Evolutionary conservation across 2,329 filamentous ascomycete species (phyloP).

Genomic region (Gaeumannomyces tritici): DNA sequence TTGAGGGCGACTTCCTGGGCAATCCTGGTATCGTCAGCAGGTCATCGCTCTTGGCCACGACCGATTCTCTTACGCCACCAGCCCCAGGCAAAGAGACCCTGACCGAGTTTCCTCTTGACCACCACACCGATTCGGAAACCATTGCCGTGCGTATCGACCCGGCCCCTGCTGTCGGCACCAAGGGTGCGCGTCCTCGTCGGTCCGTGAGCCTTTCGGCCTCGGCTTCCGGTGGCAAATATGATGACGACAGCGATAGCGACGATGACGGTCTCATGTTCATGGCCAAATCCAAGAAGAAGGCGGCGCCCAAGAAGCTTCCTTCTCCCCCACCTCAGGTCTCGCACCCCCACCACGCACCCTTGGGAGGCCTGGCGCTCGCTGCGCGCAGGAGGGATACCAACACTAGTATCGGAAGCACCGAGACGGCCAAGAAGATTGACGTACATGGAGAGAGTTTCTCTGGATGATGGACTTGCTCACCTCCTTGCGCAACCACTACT

Average conservation of each 20-base stretch:
- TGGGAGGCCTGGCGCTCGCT: slow-evolving; percentile 19
- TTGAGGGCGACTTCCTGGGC: slow-evolving; percentile 49
- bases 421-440: slow-evolving; percentile 50
- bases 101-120: slow-evolving; percentile 35
- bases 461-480: neutral
- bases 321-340: neutral
- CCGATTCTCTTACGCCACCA: slow-evolving; percentile 45
- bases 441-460: neutral
- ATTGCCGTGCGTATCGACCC: slow-evolving; percentile 17
- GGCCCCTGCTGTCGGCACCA: neutral
- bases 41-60: slow-evolving; percentile 37
- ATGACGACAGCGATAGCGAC: slow-evolving; percentile 43
- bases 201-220: neutral
- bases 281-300: slow-evolving; percentile 37
- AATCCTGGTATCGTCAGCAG: slow-evolving; percentile 35
- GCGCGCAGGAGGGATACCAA: slow-evolving; percentile 42
- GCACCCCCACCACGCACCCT: slow-evolving; percentile 12
- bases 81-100: slow-evolving; percentile 36
- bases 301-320: neutral
- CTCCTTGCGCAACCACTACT: neutral
- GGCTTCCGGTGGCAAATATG: slow-evolving; percentile 8
- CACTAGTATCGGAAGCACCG: slow-evolving; percentile 50
- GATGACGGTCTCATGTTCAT: slow-evolving; percentile 45
- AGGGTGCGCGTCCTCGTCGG: neutral
- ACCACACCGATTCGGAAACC: slow-evolving; percentile 14